Evolutionary conservation across 1,284 basidiomycete genomes (phyloP), one percentile per base, ranked within the genome.

Genomic region (Ceratobasidium theobromae): DNA sequence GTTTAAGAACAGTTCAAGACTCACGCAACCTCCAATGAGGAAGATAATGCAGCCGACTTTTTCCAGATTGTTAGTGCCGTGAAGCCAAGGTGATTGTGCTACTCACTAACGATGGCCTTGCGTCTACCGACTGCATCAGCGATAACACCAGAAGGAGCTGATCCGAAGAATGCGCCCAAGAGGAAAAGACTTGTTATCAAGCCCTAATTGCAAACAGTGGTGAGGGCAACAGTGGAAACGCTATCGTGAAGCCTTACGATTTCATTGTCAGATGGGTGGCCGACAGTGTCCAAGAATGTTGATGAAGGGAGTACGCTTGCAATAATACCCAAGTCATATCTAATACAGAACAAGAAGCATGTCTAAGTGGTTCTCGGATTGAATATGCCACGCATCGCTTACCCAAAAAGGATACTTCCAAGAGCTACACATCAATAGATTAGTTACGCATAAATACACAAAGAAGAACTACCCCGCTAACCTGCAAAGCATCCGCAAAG

Each of bases 401-500:
- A 58, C 54, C 65, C 40, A 51, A 58, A 51, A 23, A 57, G 33
- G 32, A 70, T 68, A 2, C 73, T 72, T 23, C 74, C 74, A 41
- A 74, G 16, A 5, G 46, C 40, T 54, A 32, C 49, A 46, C n/a
- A 18, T 25, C 32, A 43, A 40, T 11, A 4, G 48, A 33, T 14
- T 41, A 33, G 54, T 14, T 18, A 68, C 77, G 70, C 40, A 79
- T 76, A 74, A 67, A 66, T 43, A 43, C 21, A 48, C 48, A 40
- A 68, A 69, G 38, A 65, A 58, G 32, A 43, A 14, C 30, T 62
- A 53, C 14, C 72, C 74, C 70, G 68, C 74, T n/a, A n/a, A 72
- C 76, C 78, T 11, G 82, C 84, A 69, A 86, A 86, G 64, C 84
- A 77, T 27, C 84, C 85, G 71, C 84, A 86, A 4, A 85, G 76